Base-by-base conservation (phyloP, 768 basidiomycete genomes). In the Calocybe indica region DNA sequence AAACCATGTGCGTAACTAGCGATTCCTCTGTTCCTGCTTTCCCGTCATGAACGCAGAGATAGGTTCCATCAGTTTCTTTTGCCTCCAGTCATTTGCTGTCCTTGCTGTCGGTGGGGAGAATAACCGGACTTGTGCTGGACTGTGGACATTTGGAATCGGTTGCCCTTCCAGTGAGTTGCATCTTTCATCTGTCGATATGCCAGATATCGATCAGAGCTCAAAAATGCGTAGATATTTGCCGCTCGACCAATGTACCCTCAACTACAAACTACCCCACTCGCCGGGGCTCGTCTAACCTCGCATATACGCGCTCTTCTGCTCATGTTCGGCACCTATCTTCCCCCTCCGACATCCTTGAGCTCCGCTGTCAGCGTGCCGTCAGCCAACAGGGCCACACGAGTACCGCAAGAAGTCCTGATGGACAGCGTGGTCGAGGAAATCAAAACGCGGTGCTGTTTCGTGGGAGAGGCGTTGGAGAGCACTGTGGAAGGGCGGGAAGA, bases 1-100 rank as follows among this genome's bases (percentile, higher is more conserved):
- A 52, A 96, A 94, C 58, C 89, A 93, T 71, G 93, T 89, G 52
- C 50, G 69, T 55, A 22, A 22, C 41, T 50, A 41, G 33, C 1
- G 32, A 13, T 13, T 37, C 15, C 32, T 10, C 30, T 10, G 11
- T 45, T 43, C 5, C 9, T 32, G 12, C 15, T 12, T 29, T 34
- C 6, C 15, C 34, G 29, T 43, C 29, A 42, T 51, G 11, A 31
- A 38, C 2, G 35, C 9, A 45, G 34, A 37, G 42, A 13, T 60
- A 96, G 92, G 88, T 96, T 29, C 95, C 93, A 6, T 92, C 91
- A 6, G 76, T 99, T 53, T 95, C 92, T 2, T 99, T 98, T 65
- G 87, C 89, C 1, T 85, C 90, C 11, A 86, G 90, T 47, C 91
- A 91, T 56, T 68, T 98, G 0, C 78, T 97, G 12, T 80, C 92